Evolutionary conservation across 352 stramenopile genomes (phyloP), one percentile per base, ranked within the genome.

Genomic region (Phytophthora idaei): DNA sequence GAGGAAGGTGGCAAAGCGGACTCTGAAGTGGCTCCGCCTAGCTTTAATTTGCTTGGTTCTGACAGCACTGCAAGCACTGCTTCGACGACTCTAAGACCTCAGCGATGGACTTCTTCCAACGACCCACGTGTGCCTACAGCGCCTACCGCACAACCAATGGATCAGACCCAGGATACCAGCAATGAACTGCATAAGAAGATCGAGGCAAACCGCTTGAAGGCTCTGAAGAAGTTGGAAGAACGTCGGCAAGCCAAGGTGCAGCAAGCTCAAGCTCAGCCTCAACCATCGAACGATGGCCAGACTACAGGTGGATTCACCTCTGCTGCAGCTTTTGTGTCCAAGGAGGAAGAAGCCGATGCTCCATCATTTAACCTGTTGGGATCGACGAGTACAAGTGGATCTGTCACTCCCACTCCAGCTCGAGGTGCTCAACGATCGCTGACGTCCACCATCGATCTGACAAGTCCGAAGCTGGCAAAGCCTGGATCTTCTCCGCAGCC

Each of bases 121-220:
- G 28, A 15, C 41, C 1, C 17, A 10, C 11, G 3, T 31, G 37
- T 45, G 15, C 11, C 51, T 47, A 27, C 25, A 41, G 7, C 1
- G 25, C 14, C n/a, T 29, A 17, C 25, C 25, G 8, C 34, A 17
- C 9, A 55, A 47, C 21, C 41, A 11, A 14, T 36, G 10, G 48
- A 25, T 14, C 4, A 31, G 12, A 8, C 39, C 41, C 15, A 65
- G 31, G 44, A 59, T 46, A n/a, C 25, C 25, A 34, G n/a, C 28
- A 46, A 57, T 15, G 67, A 70, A 41, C 37, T 85, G 3, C 75
- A 68, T 7, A 73, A 78, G 42, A 86, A 83, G n/a, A 87, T 92
- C 27, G 84, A 93, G 77, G 73, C 74, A 34, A 92, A 94, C 48
- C 76, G 84, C 7, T 59, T 81, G 12, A 81, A 82, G 21, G 83